phyloP scores from a whole-genome alignment of 2,329 filamentous ascomycete species.

The Zopfia rhizophila region DNA sequence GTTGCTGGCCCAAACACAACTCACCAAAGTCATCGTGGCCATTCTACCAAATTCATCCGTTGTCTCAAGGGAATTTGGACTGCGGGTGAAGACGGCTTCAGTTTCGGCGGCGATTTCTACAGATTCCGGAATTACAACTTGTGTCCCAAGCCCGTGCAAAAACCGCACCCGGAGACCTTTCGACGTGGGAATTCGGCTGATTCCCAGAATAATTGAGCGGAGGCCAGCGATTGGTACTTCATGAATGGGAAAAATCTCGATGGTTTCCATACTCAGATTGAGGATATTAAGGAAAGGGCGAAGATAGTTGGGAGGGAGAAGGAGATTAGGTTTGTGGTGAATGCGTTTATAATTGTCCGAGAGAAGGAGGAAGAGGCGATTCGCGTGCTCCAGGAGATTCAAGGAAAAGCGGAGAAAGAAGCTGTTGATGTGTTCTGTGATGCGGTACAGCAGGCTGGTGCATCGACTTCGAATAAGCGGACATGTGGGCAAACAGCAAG shows the following conservation, averaged over 20 bases:
- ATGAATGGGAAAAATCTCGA: conserved; percentile 68
- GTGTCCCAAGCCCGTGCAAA: conserved; percentile 61
- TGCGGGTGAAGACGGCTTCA: conserved; percentile 56
- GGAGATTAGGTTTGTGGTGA: conserved; percentile 61
- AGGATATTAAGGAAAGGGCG: conserved; percentile 60
- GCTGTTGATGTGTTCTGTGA: conserved; percentile 62
- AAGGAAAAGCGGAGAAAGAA: conserved; percentile 63
- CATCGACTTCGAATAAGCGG: conserved; percentile 59
- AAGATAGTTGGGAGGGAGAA: conserved; percentile 56
- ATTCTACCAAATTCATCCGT: conserved; percentile 65
- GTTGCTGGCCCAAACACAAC: conserved; percentile 58
- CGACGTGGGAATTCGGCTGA: conserved; percentile 65
- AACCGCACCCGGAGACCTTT: conserved; percentile 64
- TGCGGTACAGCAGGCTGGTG: conserved; percentile 62
- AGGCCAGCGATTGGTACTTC: conserved; percentile 64
- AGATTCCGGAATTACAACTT: conserved; percentile 63
- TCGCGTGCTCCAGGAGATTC: conserved; percentile 61
- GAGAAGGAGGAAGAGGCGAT: conserved; percentile 63
- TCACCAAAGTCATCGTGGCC: conserved; percentile 63
- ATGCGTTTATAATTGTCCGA: conserved; percentile 62
- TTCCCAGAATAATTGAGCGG: conserved; percentile 60
- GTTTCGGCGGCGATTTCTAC: conserved; percentile 63
- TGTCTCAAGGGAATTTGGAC: conserved; percentile 65
- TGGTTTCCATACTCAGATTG: conserved; percentile 62
- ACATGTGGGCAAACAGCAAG: conserved; percentile 65